phyloP scores from a whole-genome alignment of 2,329 filamentous ascomycete genomes.

The Phaeosphaeria sp. region DNA sequence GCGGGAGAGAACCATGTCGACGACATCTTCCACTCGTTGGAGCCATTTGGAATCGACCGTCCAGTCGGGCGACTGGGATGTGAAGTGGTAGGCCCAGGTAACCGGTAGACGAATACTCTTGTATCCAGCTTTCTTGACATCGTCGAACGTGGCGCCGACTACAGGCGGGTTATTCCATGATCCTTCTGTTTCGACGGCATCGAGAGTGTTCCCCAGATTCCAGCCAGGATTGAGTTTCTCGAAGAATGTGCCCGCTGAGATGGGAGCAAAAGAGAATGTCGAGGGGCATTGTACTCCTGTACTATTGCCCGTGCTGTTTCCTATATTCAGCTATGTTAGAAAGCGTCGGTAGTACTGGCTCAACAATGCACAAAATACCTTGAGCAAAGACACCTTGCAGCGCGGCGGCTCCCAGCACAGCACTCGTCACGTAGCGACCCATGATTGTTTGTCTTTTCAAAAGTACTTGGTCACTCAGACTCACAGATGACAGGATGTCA shows the following conservation, averaged over 20 bases:
- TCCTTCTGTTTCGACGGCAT: slow-evolving; percentile 63
- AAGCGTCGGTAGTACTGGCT: not conserved
- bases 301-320: slow-evolving; percentile 12
- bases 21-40: slow-evolving; percentile 63
- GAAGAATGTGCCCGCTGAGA: slow-evolving; percentile 58
- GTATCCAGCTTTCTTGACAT: slow-evolving; percentile 62
- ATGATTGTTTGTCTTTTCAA: slow-evolving; percentile 2
- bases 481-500: not conserved
- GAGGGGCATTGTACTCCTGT: slow-evolving; percentile 43
- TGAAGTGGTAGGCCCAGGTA: slow-evolving; percentile 66
- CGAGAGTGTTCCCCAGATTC: slow-evolving; percentile 68
- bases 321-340: not conserved
- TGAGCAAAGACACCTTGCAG: slow-evolving; percentile 23
- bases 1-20: slow-evolving; percentile 61
- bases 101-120: slow-evolving; percentile 66
- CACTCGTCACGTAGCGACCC: slow-evolving; percentile 8
- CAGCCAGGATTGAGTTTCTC: slow-evolving; percentile 62
- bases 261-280: slow-evolving; percentile 51
- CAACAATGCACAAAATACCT: slow-evolving; percentile 6
- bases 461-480: not conserved
- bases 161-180: slow-evolving; percentile 66
- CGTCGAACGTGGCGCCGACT: slow-evolving; percentile 57
- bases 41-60: slow-evolving; percentile 63
- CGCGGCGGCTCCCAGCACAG: slow-evolving; percentile 17
- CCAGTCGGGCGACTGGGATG: slow-evolving; percentile 59